These are phyloP conservation scores for Olyra latifolia DNA, from an alignment of 176 grass and related monocot species.

Conservation along the genomic window DNA sequence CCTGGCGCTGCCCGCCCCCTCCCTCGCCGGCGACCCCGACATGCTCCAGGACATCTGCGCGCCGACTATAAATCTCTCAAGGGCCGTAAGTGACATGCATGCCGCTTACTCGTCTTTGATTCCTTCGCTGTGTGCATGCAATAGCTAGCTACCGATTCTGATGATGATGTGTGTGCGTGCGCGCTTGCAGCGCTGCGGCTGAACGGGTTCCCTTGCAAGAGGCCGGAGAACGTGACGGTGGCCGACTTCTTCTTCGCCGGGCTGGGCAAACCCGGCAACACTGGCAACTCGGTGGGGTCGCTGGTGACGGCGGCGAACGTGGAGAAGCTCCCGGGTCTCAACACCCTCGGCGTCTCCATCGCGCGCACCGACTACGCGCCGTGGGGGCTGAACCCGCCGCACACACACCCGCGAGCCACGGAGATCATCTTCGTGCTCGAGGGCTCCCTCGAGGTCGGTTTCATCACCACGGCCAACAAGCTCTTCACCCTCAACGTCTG, in stretches of 20 bases:
- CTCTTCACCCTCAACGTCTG: conserved; percentile 51
- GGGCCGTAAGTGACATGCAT: conserved; percentile 51
- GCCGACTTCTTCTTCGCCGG: conserved; percentile 58
- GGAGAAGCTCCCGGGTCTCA: conserved; percentile 51
- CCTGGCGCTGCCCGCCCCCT: conserved; percentile 11
- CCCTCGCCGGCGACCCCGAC: conserved; percentile 57
- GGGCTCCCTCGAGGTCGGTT: conserved; percentile 69
- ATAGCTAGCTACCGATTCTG: too few relatives aligned
- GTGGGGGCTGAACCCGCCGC: conserved; percentile 63
- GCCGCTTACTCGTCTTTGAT: too few relatives aligned
- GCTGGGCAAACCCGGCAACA: conserved; percentile 36
- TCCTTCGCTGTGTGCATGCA: too few relatives aligned
- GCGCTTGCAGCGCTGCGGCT: conserved; percentile 43
- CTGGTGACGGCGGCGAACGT: conserved; percentile 49
- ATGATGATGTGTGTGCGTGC: neutral
- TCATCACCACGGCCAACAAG: conserved; percentile 56
- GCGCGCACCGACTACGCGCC: conserved; percentile 64
- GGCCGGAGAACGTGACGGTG: conserved; percentile 47
- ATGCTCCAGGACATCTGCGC: conserved; percentile 85
- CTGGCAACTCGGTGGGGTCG: conserved; percentile 42
- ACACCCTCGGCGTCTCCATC: conserved; percentile 69
- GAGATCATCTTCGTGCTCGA: conserved; percentile 63
- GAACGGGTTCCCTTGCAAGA: conserved; percentile 77
- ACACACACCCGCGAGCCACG: conserved; percentile 73
- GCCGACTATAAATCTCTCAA: conserved; percentile 57